phyloP scores from a whole-genome alignment of 2,329 filamentous ascomycete genomes.

The Myotisia sp. region DNA sequence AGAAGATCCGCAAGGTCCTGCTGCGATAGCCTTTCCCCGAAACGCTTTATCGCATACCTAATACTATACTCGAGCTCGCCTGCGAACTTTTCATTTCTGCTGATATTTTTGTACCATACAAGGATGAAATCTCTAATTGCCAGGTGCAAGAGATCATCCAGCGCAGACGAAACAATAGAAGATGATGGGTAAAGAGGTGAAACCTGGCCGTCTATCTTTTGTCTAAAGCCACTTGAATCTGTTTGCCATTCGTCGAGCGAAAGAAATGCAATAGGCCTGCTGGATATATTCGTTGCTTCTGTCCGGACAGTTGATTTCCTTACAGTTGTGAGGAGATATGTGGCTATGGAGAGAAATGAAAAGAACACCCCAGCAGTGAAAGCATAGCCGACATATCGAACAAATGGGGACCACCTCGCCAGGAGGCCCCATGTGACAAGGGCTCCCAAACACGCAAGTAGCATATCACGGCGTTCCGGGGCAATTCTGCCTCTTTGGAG shows the following conservation, averaged over 20 bases:
- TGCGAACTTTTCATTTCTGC: slow-evolving; percentile 60
- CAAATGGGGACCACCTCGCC: slow-evolving; percentile 64
- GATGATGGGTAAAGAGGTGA: slow-evolving; percentile 61
- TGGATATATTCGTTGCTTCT: slow-evolving; percentile 22
- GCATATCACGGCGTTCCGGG: slow-evolving; percentile 31
- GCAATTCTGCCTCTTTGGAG: slow-evolving; percentile 26
- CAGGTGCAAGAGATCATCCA: slow-evolving; percentile 65
- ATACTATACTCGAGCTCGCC: slow-evolving; percentile 76
- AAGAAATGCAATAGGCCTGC: slow-evolving; percentile 42
- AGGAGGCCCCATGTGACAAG: slow-evolving; percentile 79
- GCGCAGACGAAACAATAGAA: slow-evolving; percentile 59
- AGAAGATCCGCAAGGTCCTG: slow-evolving; percentile 74
- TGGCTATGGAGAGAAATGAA: slow-evolving; percentile 41
- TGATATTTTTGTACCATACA: slow-evolving; percentile 82
- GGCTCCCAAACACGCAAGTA: slow-evolving; percentile 27
- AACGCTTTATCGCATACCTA: slow-evolving; percentile 53
- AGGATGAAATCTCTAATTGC: slow-evolving; percentile 72
- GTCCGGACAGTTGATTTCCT: slow-evolving; percentile 30
- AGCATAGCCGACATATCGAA: slow-evolving; percentile 76
- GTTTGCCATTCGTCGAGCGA: slow-evolving; percentile 50
- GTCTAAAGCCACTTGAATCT: slow-evolving; percentile 53
- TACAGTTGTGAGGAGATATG: slow-evolving; percentile 46
- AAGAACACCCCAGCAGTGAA: slow-evolving; percentile 55
- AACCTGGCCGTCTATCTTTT: slow-evolving; percentile 52
- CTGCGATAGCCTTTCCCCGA: slow-evolving; percentile 57